Evolutionary conservation across 139 green algal species (phyloP), one percentile per base, ranked within the genome.

Genomic region (Micromonas commoda): DNA sequence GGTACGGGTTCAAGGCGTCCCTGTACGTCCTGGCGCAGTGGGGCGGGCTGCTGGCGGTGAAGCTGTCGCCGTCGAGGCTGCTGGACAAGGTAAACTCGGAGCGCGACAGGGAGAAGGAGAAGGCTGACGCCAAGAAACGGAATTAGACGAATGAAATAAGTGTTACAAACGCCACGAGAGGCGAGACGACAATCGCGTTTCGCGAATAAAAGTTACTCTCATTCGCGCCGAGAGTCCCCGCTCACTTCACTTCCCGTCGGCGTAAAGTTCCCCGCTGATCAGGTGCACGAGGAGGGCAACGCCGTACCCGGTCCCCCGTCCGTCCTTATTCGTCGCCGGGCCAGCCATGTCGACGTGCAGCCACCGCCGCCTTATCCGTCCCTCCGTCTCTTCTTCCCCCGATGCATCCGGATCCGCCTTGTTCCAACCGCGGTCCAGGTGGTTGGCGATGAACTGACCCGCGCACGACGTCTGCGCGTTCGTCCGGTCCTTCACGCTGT

Each of bases 391-490:
- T n/a, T n/a, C n/a, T n/a, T n/a, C n/a, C n/a, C n/a, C n/a, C n/a
- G n/a, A n/a, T n/a, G n/a, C n/a, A n/a, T n/a, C n/a, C n/a, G n/a
- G n/a, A n/a, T n/a, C n/a, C n/a, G n/a, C n/a, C n/a, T 63, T 63
- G n/a, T 4, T 13, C 64, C 68, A 82, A 1, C 53, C 77, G 1
- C 19, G 29, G 77, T 69, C 19, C 35, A 82, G 35, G 67, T 82
- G 77, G 13, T 75, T 75, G 6, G 33, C 28, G 28, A 82, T 71
- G 35, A 82, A 82, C 33, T 64, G 53, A 0, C 45, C 77, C 6
- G 77, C 77, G 69, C 77, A 82, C 35, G 53, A 73, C 63, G 37
- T 60, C 51, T 82, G 77, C 54, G 77, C 77, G 69, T 82, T 82
- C 3, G 54, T 35, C 5, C 77, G 67, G 45, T 82, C 52, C 2